Evolutionary conservation across 257 asterid genomes (phyloP), one percentile per base, ranked within the genome.

Genomic region (Scutellaria barbata): DNA sequence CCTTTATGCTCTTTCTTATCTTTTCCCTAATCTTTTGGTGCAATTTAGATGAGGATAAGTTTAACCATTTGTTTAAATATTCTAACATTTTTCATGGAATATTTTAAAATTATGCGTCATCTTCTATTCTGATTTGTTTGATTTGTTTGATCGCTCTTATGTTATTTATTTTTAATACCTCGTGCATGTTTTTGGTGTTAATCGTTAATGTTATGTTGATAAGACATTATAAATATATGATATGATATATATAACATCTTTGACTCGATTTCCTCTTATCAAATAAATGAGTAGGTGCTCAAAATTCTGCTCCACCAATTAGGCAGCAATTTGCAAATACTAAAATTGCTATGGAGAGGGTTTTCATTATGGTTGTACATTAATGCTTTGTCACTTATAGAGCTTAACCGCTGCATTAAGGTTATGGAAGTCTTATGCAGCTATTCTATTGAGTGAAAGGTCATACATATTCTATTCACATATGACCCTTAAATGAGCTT

Each of bases 271-370:
- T 55, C 17, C 48, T 52, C 80, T 58, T 74, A 74, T 77, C 73
- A 69, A 73, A 73, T 65, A 63, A 76, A 77, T 46, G 72, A 70
- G 56, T 69, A 3, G 63, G 33, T 63, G 65, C 58, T 79, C 66
- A 18, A 5, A 51, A 58, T 47, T 25, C n/a, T 59, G 43, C 30
- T 43, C 69, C 69, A 62, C 79, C 69, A 68, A 43, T 20, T 52
- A 16, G 22, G 9, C 40, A 39, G 18, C 54, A 51, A 64, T 14
- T 58, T 65, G 53, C 70, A 71, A 30, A 64, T 71, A 58, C 66
- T 12, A 8, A 10, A 51, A 53, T 20, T 18, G 10, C 18, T 6
- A 16, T 42, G 63, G 64, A n/a, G 66, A 12, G 45, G 45, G 37
- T 33, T 54, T 51, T 65, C 48, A 64, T 71, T 52, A 50, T 66